A percentile compares a stretch with the other conserved stretches of the same genome.
phyloP scores from a whole-genome alignment of 305 asterid species.

The Rubia tinctorum region DNA sequence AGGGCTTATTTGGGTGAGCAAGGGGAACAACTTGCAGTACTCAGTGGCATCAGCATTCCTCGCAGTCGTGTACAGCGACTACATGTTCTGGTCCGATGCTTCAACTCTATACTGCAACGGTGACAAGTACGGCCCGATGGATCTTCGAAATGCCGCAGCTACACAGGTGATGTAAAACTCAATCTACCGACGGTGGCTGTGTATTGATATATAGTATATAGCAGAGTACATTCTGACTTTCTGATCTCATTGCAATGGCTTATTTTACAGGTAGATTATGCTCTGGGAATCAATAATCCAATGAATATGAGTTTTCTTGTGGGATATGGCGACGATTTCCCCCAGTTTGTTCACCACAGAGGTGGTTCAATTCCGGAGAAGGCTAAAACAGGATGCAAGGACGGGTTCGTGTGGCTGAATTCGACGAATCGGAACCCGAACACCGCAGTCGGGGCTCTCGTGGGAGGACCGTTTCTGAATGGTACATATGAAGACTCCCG shows the following conservation, averaged over 20 bases:
- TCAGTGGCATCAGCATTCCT: slow-evolving; percentile 61
- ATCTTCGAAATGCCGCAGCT: slow-evolving; percentile 44
- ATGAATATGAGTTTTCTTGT: slow-evolving; percentile 60
- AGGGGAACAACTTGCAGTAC: slow-evolving; percentile 56
- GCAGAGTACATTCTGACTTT: background rate
- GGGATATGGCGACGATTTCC: slow-evolving; percentile 54
- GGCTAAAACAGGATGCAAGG: slow-evolving; percentile 47
- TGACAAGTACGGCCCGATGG: slow-evolving; percentile 33
- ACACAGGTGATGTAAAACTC: slow-evolving; percentile 16
- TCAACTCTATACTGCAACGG: slow-evolving; percentile 50
- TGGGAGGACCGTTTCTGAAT: slow-evolving; percentile 62
- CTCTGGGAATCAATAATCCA: slow-evolving; percentile 41
- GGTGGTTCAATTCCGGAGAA: slow-evolving; percentile 61
- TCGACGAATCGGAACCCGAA: slow-evolving; percentile 52
- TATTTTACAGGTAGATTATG: slow-evolving; percentile 44
- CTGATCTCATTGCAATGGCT: background rate
- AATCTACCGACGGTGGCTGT: too few species aligned
- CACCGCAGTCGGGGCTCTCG: slow-evolving; percentile 56
- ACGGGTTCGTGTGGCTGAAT: slow-evolving; percentile 67
- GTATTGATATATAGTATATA: background rate
- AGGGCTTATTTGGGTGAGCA: slow-evolving; percentile 53
- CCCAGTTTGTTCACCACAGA: slow-evolving; percentile 58
- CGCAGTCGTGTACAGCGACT: slow-evolving; percentile 59
- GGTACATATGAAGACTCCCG: slow-evolving; percentile 52
- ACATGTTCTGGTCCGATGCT: slow-evolving; percentile 51